A percentile compares a stretch with the other conserved stretches of the same genome.
Evolutionary conservation across 2,329 filamentous ascomycete genomes (phyloP).

Genomic region (Neonectria faginata): DNA sequence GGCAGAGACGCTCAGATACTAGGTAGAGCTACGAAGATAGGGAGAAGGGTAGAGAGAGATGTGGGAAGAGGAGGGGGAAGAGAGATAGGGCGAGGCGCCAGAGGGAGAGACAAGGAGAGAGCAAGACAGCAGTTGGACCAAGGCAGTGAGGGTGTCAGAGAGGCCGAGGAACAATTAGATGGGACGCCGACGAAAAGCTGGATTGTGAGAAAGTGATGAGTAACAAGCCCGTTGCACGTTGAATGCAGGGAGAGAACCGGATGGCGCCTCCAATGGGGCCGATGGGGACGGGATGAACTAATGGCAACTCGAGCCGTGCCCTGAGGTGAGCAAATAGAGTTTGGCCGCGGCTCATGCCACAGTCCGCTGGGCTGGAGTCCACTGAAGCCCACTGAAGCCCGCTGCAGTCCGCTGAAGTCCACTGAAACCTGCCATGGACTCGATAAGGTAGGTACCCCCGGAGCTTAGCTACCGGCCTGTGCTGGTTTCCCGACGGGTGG

Average conservation of each 20-base stretch:
- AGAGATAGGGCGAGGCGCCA: neutral
- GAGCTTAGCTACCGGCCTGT: no score
- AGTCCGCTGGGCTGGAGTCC: neutral
- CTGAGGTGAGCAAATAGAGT: neutral
- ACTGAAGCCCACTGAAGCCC: neutral
- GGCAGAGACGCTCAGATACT: neutral
- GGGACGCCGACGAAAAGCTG: neutral
- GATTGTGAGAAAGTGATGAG: constrained; percentile 4
- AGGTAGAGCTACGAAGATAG: neutral
- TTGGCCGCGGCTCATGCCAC: neutral
- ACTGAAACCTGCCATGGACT: constrained; percentile 2
- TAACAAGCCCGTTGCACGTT: neutral
- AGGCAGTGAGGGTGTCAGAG: neutral
- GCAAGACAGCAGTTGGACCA: neutral
- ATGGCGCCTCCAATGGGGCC: neutral
- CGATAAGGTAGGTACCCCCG: no score
- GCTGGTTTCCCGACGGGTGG: neutral
- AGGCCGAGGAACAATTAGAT: neutral
- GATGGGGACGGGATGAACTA: neutral
- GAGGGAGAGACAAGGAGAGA: neutral
- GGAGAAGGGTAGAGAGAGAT: neutral
- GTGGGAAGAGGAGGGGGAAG: neutral
- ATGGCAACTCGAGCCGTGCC: neutral
- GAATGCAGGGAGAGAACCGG: neutral
- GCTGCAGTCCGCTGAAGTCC: neutral